Evolutionary conservation across 257 asterid species (phyloP).

Genomic region (Catharanthus roseus): DNA sequence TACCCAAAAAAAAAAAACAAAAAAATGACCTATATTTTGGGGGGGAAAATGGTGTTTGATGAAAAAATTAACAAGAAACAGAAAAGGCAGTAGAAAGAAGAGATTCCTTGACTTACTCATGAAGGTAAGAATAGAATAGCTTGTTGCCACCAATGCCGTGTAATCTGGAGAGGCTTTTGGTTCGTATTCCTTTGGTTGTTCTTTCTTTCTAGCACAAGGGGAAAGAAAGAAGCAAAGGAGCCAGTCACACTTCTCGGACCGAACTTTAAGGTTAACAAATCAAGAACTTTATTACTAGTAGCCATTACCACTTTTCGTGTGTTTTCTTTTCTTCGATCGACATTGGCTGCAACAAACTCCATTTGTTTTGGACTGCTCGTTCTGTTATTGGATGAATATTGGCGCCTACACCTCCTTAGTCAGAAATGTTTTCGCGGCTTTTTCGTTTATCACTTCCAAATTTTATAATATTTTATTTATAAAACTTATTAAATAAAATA

Average conservation of each 20-base stretch:
- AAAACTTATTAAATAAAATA: too few species aligned
- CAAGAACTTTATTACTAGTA: not conserved
- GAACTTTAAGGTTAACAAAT: not conserved
- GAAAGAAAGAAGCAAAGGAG: not conserved
- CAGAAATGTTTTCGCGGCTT: too few species aligned
- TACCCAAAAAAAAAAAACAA: not conserved
- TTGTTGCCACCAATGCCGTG: slow-evolving; percentile 40
- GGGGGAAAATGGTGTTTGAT: not conserved
- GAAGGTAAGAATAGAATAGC: slow-evolving; percentile 67
- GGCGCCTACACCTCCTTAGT: not conserved
- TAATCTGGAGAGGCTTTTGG: slow-evolving; percentile 29
- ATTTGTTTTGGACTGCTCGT: not conserved
- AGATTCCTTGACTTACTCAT: slow-evolving; percentile 35
- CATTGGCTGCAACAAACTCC: not conserved
- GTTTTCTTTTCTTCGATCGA: not conserved
- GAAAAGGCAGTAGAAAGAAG: not conserved
- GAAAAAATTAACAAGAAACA: not conserved
- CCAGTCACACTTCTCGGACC: not conserved
- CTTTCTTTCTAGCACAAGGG: not conserved
- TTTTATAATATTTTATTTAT: too few species aligned
- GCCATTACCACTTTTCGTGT: not conserved
- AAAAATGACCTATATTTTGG: not conserved
- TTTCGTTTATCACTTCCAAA: too few species aligned
- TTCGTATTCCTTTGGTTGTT: slow-evolving; percentile 7
- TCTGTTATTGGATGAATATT: slow-evolving; percentile 36